Conservation (phyloP, 83 land plant genomes). For the Diphasiastrum complanatum region DNA sequence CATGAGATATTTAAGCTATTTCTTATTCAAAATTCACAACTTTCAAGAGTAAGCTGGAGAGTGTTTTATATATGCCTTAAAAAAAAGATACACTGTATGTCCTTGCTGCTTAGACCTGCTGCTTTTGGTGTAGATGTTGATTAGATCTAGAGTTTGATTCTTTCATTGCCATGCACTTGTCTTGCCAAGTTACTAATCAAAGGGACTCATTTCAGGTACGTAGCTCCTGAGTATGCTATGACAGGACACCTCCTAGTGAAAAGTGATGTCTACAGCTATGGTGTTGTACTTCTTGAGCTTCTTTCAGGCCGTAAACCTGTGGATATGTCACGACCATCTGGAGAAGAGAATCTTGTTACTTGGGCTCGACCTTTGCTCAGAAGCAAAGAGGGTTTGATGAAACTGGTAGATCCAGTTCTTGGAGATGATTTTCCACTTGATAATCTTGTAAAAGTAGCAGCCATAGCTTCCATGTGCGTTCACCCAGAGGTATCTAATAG, state of each 20-base stretch:
- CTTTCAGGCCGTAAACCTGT: not conserved
- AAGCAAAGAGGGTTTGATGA: not conserved
- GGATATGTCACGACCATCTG: not conserved
- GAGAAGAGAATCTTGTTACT: not conserved
- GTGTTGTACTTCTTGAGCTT: too few species aligned
- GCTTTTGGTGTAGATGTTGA: not conserved
- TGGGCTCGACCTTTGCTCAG: conserved; percentile 1
- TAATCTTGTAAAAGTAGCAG: not conserved
- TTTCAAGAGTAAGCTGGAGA: too few species aligned
- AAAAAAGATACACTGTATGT: too few species aligned
- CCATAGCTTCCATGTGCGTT: not conserved
- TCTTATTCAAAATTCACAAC: too few species aligned
- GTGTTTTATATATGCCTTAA: too few species aligned
- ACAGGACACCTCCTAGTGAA: too few species aligned
- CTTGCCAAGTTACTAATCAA: not conserved
- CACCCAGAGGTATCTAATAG: conserved; percentile 2
- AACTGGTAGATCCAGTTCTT: not conserved
- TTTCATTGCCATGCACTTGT: not conserved
- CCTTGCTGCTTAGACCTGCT: too few species aligned
- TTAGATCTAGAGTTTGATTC: not conserved
- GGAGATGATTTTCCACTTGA: not conserved
- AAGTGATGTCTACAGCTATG: too few species aligned
- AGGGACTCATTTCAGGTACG: not conserved
- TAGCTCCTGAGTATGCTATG: too few species aligned
- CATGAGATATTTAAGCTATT: too few species aligned